Evolutionary conservation across 2,329 filamentous ascomycete genomes (phyloP), one percentile per base, ranked within the genome.

Genomic region (Neonectria punicea): DNA sequence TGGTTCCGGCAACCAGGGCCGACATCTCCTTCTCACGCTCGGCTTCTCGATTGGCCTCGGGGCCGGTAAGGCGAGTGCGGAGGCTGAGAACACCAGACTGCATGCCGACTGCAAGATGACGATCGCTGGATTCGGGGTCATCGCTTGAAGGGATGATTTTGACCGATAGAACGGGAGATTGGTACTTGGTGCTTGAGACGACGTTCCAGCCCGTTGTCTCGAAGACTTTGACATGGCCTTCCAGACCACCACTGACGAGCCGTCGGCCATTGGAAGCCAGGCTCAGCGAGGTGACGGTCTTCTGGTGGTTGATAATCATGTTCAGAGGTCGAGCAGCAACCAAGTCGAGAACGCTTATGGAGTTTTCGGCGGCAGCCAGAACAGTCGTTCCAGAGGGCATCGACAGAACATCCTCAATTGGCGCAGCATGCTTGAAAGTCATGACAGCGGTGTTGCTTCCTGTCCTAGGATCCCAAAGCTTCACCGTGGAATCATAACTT

Each of bases 161-260:
- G 64, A 98, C 86, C 10, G 93, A 92, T 13, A 99, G 88, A 63
- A 99, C 92, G 1, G 96, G 96, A 2, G 93, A 92, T 5, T 93
- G 91, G 80, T 98, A 99, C 81, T 98, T 99, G 66, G 92, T 89
- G 56, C 93, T 95, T 43, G 93, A 92, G n/a, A 98, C 94, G 8
- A 98, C 93, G 76, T 98, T 97, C 96, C 96, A 99, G 55, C 89
- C 91, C 1, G 90, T 90, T 1, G 94, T 98, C 81, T 98, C 95
- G 74, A 97, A 98, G 43, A 99, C 89, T 82, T 99, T 99, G 82
- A 98, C 90, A 80, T 98, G 96, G 10, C 96, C 97, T 78, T 99
- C 96, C 50, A 99, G 85, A 20, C 91, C 94, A 79, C 94, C 96
- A 69, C 91, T 94, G 58, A 99, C 87, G 61, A 99, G 86, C 55